Evolutionary conservation across 352 stramenopile genomes (phyloP).

Genomic region (Phytopythium sindhum): DNA sequence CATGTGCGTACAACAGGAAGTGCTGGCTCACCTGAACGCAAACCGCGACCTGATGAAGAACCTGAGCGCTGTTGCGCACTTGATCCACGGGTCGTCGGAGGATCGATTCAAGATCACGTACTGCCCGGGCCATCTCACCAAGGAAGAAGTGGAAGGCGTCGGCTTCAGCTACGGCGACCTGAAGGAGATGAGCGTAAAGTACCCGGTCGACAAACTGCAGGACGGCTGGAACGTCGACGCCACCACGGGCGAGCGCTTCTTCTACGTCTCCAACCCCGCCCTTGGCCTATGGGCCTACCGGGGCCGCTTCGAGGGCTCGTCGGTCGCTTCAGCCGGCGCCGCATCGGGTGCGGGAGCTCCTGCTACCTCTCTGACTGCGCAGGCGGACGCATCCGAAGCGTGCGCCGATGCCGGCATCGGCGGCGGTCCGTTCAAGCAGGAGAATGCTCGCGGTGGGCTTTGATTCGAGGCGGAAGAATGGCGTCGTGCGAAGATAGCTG

Average conservation of each 20-base stretch:
- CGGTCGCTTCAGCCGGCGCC: slow-evolving; percentile 7
- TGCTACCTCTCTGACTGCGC: slow-evolving; percentile 23
- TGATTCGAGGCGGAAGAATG: neutral
- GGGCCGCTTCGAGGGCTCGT: slow-evolving; percentile 71
- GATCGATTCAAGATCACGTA: slow-evolving; percentile 97
- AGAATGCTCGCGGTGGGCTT: slow-evolving; percentile 1
- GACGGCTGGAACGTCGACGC: slow-evolving; percentile 93
- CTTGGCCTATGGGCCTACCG: slow-evolving; percentile 94
- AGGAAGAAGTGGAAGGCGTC: slow-evolving; percentile 92
- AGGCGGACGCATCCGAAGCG: slow-evolving; percentile 40
- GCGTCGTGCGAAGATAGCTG: neutral
- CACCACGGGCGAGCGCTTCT: slow-evolving; percentile 88
- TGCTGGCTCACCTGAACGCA: slow-evolving; percentile 89
- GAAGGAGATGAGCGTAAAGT: slow-evolving; percentile 77
- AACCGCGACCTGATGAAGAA: slow-evolving; percentile 95
- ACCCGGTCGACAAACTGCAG: slow-evolving; percentile 76
- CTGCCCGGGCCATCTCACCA: slow-evolving; percentile 87
- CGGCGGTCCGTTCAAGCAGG: slow-evolving; percentile 66
- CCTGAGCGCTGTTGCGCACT: slow-evolving; percentile 92
- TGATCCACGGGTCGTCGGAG: slow-evolving; percentile 97
- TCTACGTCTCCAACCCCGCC: slow-evolving; percentile 96
- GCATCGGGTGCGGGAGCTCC: slow-evolving; percentile 8
- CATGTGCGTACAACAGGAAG: slow-evolving; percentile 44
- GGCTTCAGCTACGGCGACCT: slow-evolving; percentile 92
- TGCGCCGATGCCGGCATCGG: slow-evolving; percentile 72